A percentile compares a stretch with the other conserved stretches of the same genome.
Conservation (phyloP, 2,329 filamentous ascomycete species). For the Neofusicoccum laricinum region DNA sequence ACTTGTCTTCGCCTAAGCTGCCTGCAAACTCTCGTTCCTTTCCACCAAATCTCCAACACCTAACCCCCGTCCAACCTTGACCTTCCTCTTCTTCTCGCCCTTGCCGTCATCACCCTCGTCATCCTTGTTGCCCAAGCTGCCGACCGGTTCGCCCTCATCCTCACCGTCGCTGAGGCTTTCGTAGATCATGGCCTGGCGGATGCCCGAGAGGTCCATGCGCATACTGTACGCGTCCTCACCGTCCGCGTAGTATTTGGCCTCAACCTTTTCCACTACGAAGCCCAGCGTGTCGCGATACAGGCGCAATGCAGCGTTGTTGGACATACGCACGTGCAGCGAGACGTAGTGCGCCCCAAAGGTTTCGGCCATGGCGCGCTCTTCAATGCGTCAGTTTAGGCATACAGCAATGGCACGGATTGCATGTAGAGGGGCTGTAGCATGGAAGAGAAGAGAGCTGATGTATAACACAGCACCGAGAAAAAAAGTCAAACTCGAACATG, state of each 20-base stretch:
- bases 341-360: slow-evolving; percentile 90
- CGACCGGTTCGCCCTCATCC: slow-evolving; percentile 35
- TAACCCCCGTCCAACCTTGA: slow-evolving; percentile 74
- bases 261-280: slow-evolving; percentile 83
- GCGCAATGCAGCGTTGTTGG: slow-evolving; percentile 85
- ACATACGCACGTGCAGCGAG: slow-evolving; percentile 90
- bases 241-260: slow-evolving; percentile 92
- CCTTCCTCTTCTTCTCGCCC: slow-evolving; percentile 58
- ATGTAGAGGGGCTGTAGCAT: too few species aligned
- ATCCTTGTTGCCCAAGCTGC: slow-evolving; percentile 32
- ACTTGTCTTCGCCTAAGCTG: background rate
- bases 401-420: background rate
- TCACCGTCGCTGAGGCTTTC: slow-evolving; percentile 39
- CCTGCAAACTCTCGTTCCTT: slow-evolving; percentile 54
- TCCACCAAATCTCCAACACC: slow-evolving; percentile 77
- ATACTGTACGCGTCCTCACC: slow-evolving; percentile 95
- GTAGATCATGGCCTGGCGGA: slow-evolving; percentile 54
- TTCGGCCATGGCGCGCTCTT: slow-evolving; percentile 95
- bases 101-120: slow-evolving; percentile 40
- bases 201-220: slow-evolving; percentile 72
- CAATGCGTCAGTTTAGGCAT: background rate
- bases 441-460: too few species aligned
- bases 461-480: too few species aligned
- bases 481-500: too few species aligned
- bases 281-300: slow-evolving; percentile 90